Evolutionary conservation across 2,329 filamentous ascomycete genomes (phyloP), one percentile per base, ranked within the genome.

Genomic region (Penicillium hordei): DNA sequence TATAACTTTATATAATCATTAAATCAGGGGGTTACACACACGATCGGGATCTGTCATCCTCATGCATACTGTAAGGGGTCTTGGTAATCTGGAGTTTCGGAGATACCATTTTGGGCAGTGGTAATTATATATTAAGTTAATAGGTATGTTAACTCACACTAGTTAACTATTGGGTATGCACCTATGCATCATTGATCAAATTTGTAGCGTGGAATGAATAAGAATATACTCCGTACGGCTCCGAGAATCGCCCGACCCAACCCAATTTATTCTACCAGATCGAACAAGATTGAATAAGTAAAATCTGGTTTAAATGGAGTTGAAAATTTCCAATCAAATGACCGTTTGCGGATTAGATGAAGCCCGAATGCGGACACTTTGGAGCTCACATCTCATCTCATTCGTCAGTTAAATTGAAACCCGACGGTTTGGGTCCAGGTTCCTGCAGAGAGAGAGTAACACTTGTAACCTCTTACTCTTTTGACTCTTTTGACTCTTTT

Each of bases 11-110:
- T n/a, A n/a, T 23, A 31, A 34, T 34, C 15, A 17, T 2, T 45
- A 15, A 19, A 29, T 13, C 19, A 42, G 31, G 15, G 25, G 38
- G 55, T 15, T 43, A 55, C 51, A 55, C 58, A 59, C 3, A 19
- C 52, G 10, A n/a, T 29, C 17, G 55, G 55, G 36, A 43, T n/a
- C 25, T 38, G 34, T 52, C 42, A 42, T 52, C 48, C 25, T 27
- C 48, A 40, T 23, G 9, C 4, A 19, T 7, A 31, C 57, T 60
- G 61, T 52, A 59, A 49, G 54, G 59, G 59, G 21, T 39, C 9
- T 39, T 21, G n/a, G n/a, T 38, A n/a, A 23, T 39, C 17, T n/a
- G 34, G 15, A 36, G 34, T 36, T 36, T 36, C 34, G 34, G 34
- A 36, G 34, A 38, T 10, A n/a, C 36, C 7, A 34, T 17, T 34